Evolutionary conservation across 176 grass and related monocot genomes (phyloP), one percentile per base, ranked within the genome.

Genomic region (Bromus sterilis): DNA sequence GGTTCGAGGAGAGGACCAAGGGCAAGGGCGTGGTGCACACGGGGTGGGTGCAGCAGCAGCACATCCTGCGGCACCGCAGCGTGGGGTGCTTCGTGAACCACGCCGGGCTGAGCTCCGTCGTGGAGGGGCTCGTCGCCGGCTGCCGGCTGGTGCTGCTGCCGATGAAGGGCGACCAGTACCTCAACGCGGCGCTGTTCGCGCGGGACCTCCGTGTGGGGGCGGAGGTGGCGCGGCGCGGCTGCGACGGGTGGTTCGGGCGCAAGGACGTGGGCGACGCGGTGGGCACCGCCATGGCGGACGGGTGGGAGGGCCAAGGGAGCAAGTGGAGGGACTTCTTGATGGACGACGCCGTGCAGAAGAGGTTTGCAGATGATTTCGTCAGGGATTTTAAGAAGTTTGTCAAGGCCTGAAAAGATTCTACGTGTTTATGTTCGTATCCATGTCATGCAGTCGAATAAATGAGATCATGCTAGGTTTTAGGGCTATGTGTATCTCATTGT

Each of bases 31-130:
- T 51, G 48, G 18, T 51, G 48, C 48, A 51, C 48, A 51, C 48
- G 48, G 48, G 48, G 48, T 51, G 48, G 48, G 48, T 51, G 48
- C 48, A 51, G 48, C 48, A 51, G 48, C 48, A 51, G 48, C 48
- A 51, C 48, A 51, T 51, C 48, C 48, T 51, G 48, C 48, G 18
- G 0, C 90, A 89, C 70, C 73, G 41, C 4, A 80, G 83, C 56
- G 86, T 89, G 7, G 90, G 90, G 0, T 89, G 86, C 80, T 92
- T 89, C 84, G 25, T 92, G 7, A 85, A 80, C 78, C 90, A 89
- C 69, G 66, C 90, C 6, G 84, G 84, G 9, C 34, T 87, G 39
- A 90, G 87, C 80, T 90, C 87, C 48, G 16, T 51, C 15, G 48
- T 51, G 18, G 48, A 51, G 48, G 48, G 48, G 18, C 48, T 51